These are phyloP conservation scores for Fusarium drepaniforme DNA, from an alignment of 2,329 filamentous ascomycete genomes.

Conservation along the genomic window DNA sequence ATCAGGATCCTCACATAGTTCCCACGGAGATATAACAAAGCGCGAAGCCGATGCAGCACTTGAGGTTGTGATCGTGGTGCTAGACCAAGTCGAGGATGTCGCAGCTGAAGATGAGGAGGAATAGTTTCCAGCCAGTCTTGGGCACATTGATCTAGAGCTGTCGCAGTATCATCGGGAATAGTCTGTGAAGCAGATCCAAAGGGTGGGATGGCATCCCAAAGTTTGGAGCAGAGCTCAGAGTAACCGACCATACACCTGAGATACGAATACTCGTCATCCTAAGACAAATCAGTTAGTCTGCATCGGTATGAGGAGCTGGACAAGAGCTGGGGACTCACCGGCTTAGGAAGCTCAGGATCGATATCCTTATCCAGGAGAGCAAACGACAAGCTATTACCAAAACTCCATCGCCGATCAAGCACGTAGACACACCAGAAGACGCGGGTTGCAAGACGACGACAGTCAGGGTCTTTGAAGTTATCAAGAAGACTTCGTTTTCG, in stretches of 20 bases:
- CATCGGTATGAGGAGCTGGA: neutral
- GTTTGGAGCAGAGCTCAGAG: constrained; percentile 58
- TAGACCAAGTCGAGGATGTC: constrained; percentile 52
- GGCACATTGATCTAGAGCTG: constrained; percentile 56
- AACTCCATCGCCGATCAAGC: constrained; percentile 64
- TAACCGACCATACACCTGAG: constrained; percentile 62
- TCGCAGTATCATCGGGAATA: constrained; percentile 54
- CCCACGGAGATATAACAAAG: constrained; percentile 57
- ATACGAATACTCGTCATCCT: constrained; percentile 53
- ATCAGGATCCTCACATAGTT: constrained; percentile 60
- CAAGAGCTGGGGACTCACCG: constrained; percentile 41
- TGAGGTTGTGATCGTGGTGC: constrained; percentile 48
- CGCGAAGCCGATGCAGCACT: constrained; percentile 55
- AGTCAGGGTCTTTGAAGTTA: constrained; percentile 49
- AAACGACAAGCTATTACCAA: constrained; percentile 63
- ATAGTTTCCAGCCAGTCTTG: constrained; percentile 61
- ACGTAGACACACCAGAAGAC: constrained; percentile 66
- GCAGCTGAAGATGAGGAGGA: constrained; percentile 53
- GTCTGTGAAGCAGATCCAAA: constrained; percentile 50
- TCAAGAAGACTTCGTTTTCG: constrained; percentile 57
- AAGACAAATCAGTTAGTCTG: neutral
- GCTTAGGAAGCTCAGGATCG: constrained; percentile 60
- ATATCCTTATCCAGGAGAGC: constrained; percentile 62
- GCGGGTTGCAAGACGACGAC: constrained; percentile 48
- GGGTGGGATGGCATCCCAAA: constrained; percentile 58